A percentile compares a stretch with the other conserved stretches of the same genome.
phyloP scores from a whole-genome alignment of 164 flowering plant genomes.

The Echeveria elegans region DNA sequence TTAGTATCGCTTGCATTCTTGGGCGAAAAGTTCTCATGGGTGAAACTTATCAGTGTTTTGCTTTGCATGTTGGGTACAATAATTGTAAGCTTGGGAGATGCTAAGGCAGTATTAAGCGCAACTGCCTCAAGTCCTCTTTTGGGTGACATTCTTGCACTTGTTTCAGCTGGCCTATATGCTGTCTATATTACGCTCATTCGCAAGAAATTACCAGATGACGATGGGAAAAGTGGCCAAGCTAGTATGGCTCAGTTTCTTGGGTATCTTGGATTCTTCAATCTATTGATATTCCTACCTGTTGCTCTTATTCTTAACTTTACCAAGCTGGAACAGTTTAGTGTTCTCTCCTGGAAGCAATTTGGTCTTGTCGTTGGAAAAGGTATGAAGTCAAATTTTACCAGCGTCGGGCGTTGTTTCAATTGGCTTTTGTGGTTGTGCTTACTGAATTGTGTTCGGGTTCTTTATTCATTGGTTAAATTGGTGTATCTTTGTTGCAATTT shows the following conservation, averaged over 20 bases:
- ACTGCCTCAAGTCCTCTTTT: slow-evolving; percentile 65
- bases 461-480: background rate
- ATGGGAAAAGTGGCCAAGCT: slow-evolving; percentile 41
- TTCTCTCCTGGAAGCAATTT: slow-evolving; percentile 59
- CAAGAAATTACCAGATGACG: slow-evolving; percentile 72
- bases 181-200: slow-evolving; percentile 85
- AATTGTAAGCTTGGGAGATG: slow-evolving; percentile 81
- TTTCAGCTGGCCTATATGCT: slow-evolving; percentile 77
- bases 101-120: slow-evolving; percentile 24
- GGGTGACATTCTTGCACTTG: slow-evolving; percentile 75
- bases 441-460: background rate
- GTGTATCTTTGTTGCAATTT: background rate
- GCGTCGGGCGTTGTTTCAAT: no score
- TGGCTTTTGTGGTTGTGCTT: background rate
- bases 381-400: slow-evolving; percentile 15
- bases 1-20: slow-evolving; percentile 68
- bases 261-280: slow-evolving; percentile 78
- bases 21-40: slow-evolving; percentile 87
- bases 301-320: slow-evolving; percentile 61
- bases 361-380: slow-evolving; percentile 89
- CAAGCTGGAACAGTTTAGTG: slow-evolving; percentile 54
- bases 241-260: slow-evolving; percentile 98
- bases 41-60: slow-evolving; percentile 78
- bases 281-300: slow-evolving; percentile 77
- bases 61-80: slow-evolving; percentile 96